Evolutionary conservation across 2,329 filamentous ascomycete species (phyloP).

Genomic region (Pleomassaria siparia): DNA sequence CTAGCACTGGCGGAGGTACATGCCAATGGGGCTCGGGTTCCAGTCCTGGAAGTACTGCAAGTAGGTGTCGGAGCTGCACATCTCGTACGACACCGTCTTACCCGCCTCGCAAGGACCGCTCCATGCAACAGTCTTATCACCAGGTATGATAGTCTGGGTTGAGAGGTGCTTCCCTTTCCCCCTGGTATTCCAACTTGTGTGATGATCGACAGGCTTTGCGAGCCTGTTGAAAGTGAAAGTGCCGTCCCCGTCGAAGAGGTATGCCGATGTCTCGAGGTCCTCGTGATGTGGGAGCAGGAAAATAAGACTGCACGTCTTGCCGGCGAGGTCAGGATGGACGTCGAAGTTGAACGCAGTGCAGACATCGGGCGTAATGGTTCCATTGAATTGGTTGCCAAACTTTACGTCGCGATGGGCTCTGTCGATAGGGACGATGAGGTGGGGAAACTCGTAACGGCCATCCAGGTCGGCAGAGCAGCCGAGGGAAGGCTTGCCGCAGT

Average conservation of each 20-base stretch:
- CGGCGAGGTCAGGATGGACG: conserved; percentile 55
- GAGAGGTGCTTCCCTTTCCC: conserved; percentile 51
- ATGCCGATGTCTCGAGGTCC: conserved; percentile 62
- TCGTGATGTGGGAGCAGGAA: conserved; percentile 63
- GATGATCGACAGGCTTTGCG: conserved; percentile 45
- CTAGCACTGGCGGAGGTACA: conserved; percentile 35
- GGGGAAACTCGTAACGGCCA: conserved; percentile 51
- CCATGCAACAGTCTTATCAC: conserved; percentile 56
- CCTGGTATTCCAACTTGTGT: conserved; percentile 58
- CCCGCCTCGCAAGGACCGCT: conserved; percentile 59
- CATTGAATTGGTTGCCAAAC: conserved; percentile 58
- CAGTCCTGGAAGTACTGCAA: conserved; percentile 67
- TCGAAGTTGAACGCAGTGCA: conserved; percentile 71
- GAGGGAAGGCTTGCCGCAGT: neutral
- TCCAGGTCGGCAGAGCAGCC: conserved; percentile 28
- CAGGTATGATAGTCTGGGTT: no score
- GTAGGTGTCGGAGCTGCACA: conserved; percentile 52
- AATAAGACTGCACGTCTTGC: conserved; percentile 63
- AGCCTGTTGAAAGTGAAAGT: conserved; percentile 57
- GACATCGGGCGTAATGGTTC: conserved; percentile 46
- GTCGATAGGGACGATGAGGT: conserved; percentile 64
- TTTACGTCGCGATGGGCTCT: conserved; percentile 54
- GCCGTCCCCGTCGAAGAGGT: conserved; percentile 58
- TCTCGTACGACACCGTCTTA: conserved; percentile 54
- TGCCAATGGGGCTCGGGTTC: conserved; percentile 52